Conservation (phyloP, 2,329 filamentous ascomycete species). For the Fusarium graminum region DNA sequence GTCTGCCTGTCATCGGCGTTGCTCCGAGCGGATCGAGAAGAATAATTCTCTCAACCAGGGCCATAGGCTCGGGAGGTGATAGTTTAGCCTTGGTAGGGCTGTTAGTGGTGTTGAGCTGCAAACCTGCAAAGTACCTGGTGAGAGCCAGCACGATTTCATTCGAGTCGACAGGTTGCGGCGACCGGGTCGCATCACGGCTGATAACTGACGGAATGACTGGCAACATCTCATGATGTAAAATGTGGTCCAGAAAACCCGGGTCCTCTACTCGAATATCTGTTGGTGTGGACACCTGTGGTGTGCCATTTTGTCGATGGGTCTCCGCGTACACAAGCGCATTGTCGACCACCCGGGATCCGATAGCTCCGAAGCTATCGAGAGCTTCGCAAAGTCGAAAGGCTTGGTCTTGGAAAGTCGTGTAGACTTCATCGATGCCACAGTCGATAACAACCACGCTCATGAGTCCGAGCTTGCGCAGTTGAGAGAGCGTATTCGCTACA, state of each 20-base stretch:
- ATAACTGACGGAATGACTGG: constrained; percentile 60
- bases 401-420: constrained; percentile 68
- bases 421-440: constrained; percentile 63
- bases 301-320: not conserved
- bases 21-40: constrained; percentile 89
- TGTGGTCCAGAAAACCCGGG: constrained; percentile 50
- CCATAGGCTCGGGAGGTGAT: constrained; percentile 61
- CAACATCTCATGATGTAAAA: constrained; percentile 52
- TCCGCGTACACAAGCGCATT: constrained; percentile 47
- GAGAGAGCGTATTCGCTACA: constrained; percentile 84
- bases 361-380: constrained; percentile 76
- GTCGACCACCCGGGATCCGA: constrained; percentile 77
- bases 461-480: constrained; percentile 85
- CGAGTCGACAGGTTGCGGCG: constrained; percentile 58
- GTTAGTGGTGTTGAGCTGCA: constrained; percentile 60
- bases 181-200: constrained; percentile 57
- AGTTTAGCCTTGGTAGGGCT: constrained; percentile 50
- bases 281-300: constrained; percentile 41
- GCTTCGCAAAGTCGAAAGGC: constrained; percentile 80
- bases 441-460: constrained; percentile 87
- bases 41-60: constrained; percentile 85
- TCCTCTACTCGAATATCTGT: constrained; percentile 51
- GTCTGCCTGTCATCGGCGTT: constrained; percentile 72
- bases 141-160: constrained; percentile 80
- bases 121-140: constrained; percentile 79